Evolutionary conservation across 768 basidiomycete genomes (phyloP), one percentile per base, ranked within the genome.

Genomic region (Rhodotorula taiwanensis): DNA sequence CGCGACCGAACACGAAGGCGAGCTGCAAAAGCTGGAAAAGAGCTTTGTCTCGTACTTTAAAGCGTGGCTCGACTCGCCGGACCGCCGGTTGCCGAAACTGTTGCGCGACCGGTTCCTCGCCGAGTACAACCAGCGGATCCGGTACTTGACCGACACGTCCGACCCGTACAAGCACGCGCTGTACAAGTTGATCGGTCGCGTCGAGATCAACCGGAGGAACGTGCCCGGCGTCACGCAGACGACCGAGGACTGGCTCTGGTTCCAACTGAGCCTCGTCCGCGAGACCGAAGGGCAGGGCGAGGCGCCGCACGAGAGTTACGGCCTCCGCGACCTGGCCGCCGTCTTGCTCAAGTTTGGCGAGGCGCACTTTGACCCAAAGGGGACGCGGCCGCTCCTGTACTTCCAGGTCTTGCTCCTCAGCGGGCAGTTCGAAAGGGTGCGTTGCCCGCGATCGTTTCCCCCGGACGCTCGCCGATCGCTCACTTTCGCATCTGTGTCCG

Each of bases 161-260:
- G 95, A 98, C 75, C 93, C 93, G 0, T 98, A 92, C 81, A 98
- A 97, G 74, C 84, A 93, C 57, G 93, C 92, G 0, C 76, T 99
- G 36, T 97, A 95, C 80, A 97, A 95, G 75, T 79, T 99, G 41
- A 87, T 97, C 80, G 94, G 91, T 48, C 88, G 88, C 71, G 82
- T 94, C 55, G 95, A 99, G 70, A 84, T 90, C 3, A 76, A 82
- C 8, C 80, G 88, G 59, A 81, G 91, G 52, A 86, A 83, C 71
- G 85, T 93, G 4, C 82, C 84, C 9, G 83, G 85, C 44, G 90
- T 97, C 8, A 97, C 92, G 0, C 82, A 82, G 15, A 93, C 92
- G 2, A 92, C 89, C 4, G 95, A 97, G 74, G 95, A 99, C 76
- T 99, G 94, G 94, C 79, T 97, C 41, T 99, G 94, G 94, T 86